Evolutionary conservation across 257 asterid genomes (phyloP), one percentile per base, ranked within the genome.

Genomic region (Dorcoceras hygrometricum): DNA sequence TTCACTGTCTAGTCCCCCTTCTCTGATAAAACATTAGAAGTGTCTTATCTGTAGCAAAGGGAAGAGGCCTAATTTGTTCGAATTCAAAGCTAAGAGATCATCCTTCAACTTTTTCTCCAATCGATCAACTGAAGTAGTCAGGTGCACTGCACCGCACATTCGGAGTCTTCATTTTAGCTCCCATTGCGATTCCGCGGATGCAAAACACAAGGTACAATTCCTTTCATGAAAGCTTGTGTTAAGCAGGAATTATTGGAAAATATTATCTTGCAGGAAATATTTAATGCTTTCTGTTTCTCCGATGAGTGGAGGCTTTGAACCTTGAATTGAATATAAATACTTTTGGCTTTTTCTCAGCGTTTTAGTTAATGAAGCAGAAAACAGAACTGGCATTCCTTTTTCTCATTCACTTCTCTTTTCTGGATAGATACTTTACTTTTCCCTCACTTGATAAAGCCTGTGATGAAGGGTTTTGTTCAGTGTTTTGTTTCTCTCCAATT

Each of bases 141-240:
- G 83, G 69, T 46, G 28, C 63, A 67, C 73, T 59, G 29, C 76
- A 65, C 28, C 29, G 11, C 69, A 66, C 54, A 16, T 53, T 19
- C 70, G 61, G 5, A 54, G 66, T 31, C 72, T 69, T 59, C 65
- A 66, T 65, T 83, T 67, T 79, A 75, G 83, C 75, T 76, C 86
- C 71, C 83, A 74, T 36, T 39, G 39, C 28, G 67, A 34, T 54
- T 31, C 59, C 24, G 36, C 51, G 12, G 70, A 70, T 71, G 72
- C 68, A 28, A 80, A 83, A 69, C 55, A 62, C 80, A 83, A 80
- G 93, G 88, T 86, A 50, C 24, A 36, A 60, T 67, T 54, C 14
- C 3, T 22, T 66, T 50, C 59, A 70, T 62, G 65, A 14, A 25
- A 19, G 54, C 56, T 39, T 60, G 16, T 27, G 58, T 16, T 66